Percentiles rank a stretch among this genome's conserved stretches.
Evolutionary conservation across 1,139 yeast species (phyloP).

Genomic region (Saccharomyces pastorianus): DNA sequence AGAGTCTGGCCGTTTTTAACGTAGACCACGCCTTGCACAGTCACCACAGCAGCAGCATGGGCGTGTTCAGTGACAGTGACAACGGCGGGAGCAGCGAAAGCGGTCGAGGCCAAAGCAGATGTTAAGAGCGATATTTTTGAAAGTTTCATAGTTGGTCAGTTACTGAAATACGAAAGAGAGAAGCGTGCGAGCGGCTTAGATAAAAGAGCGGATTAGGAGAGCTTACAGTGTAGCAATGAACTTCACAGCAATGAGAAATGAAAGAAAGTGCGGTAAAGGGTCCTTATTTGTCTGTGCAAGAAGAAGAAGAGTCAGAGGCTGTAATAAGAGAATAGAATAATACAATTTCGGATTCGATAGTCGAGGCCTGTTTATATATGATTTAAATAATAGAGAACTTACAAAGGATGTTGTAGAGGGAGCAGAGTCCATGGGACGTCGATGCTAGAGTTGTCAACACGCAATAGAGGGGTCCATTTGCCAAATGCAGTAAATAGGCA

Average conservation of each 20-base stretch:
- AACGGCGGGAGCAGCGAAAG: constrained; percentile 32
- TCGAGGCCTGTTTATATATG: neutral
- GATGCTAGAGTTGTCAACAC: neutral
- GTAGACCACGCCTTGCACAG: constrained; percentile 23
- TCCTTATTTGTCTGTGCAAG: neutral
- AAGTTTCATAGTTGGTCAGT: too few relatives aligned
- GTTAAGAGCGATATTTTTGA: neutral
- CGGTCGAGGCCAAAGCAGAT: constrained; percentile 29
- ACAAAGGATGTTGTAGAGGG: neutral
- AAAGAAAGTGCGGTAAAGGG: neutral
- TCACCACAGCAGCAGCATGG: constrained; percentile 18
- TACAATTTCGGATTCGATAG: neutral
- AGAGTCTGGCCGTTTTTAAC: constrained; percentile 20
- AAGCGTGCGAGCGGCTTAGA: neutral
- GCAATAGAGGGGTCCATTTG: neutral
- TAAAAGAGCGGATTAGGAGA: neutral
- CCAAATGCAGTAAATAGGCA: neutral
- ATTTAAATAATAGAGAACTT: neutral
- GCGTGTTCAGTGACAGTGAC: constrained; percentile 30
- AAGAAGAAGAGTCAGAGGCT: neutral
- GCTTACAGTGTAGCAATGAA: neutral
- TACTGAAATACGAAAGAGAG: neutral
- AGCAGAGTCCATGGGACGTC: neutral
- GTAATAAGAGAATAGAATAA: neutral
- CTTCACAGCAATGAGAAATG: neutral